These are phyloP conservation scores for Stentor roeselii DNA, from an alignment of 73 alveolate species.

Conservation along the genomic window DNA sequence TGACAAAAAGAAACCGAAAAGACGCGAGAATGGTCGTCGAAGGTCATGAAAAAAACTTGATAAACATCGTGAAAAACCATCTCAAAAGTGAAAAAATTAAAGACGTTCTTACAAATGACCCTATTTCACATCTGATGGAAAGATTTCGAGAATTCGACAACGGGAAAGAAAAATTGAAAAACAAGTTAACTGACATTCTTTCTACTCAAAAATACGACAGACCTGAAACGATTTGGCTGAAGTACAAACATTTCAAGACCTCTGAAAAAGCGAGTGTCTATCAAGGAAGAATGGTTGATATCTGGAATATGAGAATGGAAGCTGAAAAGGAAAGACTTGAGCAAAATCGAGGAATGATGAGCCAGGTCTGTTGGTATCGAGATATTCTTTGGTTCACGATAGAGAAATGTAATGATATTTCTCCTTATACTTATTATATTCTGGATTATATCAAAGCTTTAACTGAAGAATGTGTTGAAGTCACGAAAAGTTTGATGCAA, in stretches of 20 bases:
- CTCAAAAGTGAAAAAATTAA: background rate
- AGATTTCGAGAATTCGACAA: conserved; percentile 8
- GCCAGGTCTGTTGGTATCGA: conserved; percentile 21
- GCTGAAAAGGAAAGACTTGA: conserved; percentile 24
- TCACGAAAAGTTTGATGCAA: background rate
- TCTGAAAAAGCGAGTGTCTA: conserved; percentile 22
- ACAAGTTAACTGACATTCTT: background rate
- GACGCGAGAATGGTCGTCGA: background rate
- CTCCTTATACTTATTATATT: conserved; percentile 2
- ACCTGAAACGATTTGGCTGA: conserved; percentile 7
- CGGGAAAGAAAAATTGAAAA: conserved; percentile 18
- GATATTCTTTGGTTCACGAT: conserved; percentile 11
- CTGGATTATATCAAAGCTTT: background rate
- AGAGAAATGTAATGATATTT: conserved; percentile 8
- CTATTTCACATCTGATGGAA: background rate
- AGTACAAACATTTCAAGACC: conserved; percentile 1
- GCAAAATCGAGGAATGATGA: conserved; percentile 14
- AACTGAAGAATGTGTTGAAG: conserved; percentile 11
- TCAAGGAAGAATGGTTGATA: conserved; percentile 23
- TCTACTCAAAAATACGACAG: conserved; percentile 12
- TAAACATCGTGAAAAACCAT: background rate
- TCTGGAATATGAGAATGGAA: conserved; percentile 26
- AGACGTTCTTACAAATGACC: background rate
- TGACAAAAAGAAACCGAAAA: background rate
- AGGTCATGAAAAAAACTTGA: background rate